Conservation (phyloP, 2,329 filamentous ascomycete species). For the Ceratocystis papillata region DNA sequence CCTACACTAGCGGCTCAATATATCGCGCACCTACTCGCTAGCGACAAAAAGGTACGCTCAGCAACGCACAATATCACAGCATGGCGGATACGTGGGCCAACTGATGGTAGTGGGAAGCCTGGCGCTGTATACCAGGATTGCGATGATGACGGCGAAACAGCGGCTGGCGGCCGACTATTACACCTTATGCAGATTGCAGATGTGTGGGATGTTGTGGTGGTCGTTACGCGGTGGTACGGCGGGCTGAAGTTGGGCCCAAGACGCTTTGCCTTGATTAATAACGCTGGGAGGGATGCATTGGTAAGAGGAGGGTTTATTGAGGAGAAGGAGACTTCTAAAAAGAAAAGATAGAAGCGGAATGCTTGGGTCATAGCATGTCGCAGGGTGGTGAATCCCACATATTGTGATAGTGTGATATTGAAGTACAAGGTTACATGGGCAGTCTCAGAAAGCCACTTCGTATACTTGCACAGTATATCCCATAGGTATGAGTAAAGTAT, state of each 20-base stretch:
- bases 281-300: conserved; percentile 71
- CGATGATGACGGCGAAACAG: conserved; percentile 91
- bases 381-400: too few species aligned
- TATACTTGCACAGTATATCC: too few species aligned
- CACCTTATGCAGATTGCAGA: conserved; percentile 94
- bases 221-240: conserved; percentile 92
- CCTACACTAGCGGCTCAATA: conserved; percentile 60
- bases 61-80: conserved; percentile 95
- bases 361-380: background rate
- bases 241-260: conserved; percentile 81
- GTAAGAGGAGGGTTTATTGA: conserved; percentile 61
- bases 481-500: too few species aligned
- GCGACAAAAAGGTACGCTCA: conserved; percentile 71
- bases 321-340: conserved; percentile 40
- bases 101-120: conserved; percentile 32
- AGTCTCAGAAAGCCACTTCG: too few species aligned
- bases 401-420: too few species aligned
- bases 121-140: conserved; percentile 63
- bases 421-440: too few species aligned
- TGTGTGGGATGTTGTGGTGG: conserved; percentile 82
- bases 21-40: conserved; percentile 64
- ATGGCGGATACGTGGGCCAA: conserved; percentile 65
- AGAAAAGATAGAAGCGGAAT: conserved; percentile 27
- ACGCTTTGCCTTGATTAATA: conserved; percentile 83
- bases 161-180: conserved; percentile 72